Evolutionary conservation across 345 rosid species (phyloP), one percentile per base, ranked within the genome.

Genomic region (Cardamine chenopodiifolia): DNA sequence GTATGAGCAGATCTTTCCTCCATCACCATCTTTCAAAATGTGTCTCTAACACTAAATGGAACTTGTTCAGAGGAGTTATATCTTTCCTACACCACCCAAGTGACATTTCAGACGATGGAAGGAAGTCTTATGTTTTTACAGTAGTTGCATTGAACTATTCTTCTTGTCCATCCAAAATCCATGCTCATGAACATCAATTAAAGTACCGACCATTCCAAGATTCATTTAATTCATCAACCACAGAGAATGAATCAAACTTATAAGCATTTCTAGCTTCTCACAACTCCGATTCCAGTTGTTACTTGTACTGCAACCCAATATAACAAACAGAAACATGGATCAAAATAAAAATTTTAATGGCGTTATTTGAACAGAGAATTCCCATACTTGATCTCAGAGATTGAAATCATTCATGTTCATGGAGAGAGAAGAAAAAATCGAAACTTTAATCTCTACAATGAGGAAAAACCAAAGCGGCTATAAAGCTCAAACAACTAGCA

Each of bases 31-130:
- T 37, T 47, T 61, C 14, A 12, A 39, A 39, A 39, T 1, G 44
- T 39, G 6, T 75, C 74, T 77, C 68, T 81, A 19, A 85, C 65
- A 49, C 64, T 39, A 15, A 40, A 44, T 4, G 89, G 73, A 72
- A 85, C 85, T 64, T 58, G 72, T 58, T 66, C 72, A 58, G 89
- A 89, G 50, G 71, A 28, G n/a, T 18, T 22, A 81, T 86, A 22
- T 79, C 79, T 72, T 80, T 79, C 1, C 77, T 29, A 85, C 14
- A 72, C 87, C 85, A 58, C 79, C 90, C 70, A 87, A 65, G 82
- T 87, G 90, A 54, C 1, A 52, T 75, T 68, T 81, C 50, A 86
- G 80, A 70, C 83, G 84, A 15, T 0, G 19, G 19, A 34, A 70
- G 20, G 17, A 34, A 70, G 20, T 48, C 60, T 82, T 48, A 11